Percentiles rank a stretch among this genome's conserved stretches.
These are phyloP conservation scores for Cinchona pubescens DNA, from an alignment of 257 asterid genomes.

Conservation along the genomic window DNA sequence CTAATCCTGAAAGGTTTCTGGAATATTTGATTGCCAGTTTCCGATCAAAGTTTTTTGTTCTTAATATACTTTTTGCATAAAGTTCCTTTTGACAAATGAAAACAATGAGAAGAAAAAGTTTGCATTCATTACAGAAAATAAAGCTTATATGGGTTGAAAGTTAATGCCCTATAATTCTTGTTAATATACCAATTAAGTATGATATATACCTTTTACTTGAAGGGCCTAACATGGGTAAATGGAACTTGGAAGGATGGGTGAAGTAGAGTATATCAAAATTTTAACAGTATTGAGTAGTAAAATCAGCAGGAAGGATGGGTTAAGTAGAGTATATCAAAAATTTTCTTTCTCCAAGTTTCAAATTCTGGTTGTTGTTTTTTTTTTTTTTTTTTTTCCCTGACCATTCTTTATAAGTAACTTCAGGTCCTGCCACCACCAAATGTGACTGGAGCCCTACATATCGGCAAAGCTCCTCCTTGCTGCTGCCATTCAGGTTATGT, in stretches of 20 bases:
- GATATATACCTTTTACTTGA: background rate
- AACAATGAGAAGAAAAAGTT: background rate
- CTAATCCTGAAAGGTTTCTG: background rate
- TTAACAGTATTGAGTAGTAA: background rate
- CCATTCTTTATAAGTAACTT: constrained; percentile 21
- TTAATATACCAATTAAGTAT: background rate
- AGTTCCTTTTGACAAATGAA: background rate
- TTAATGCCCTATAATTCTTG: background rate
- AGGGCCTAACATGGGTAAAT: background rate
- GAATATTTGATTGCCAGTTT: background rate
- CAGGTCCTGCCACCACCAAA: constrained; percentile 97
- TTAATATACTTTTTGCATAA: background rate
- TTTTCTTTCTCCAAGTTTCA: background rate
- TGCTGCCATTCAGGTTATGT: constrained; percentile 80
- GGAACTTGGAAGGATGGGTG: background rate
- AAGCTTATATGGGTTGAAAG: background rate
- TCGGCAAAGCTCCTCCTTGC: constrained; percentile 96
- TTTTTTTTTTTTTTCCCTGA: background rate
- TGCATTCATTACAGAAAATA: background rate
- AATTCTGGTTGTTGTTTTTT: background rate
- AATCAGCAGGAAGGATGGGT: no score
- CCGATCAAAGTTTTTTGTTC: background rate
- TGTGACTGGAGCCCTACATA: constrained; percentile 94
- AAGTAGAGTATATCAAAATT: no score
- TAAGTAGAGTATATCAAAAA: background rate